Percentiles rank a stretch among this genome's conserved stretches.
phyloP scores from a whole-genome alignment of 2,329 filamentous ascomycete genomes.

The Arthrobotrys megalospora region DNA sequence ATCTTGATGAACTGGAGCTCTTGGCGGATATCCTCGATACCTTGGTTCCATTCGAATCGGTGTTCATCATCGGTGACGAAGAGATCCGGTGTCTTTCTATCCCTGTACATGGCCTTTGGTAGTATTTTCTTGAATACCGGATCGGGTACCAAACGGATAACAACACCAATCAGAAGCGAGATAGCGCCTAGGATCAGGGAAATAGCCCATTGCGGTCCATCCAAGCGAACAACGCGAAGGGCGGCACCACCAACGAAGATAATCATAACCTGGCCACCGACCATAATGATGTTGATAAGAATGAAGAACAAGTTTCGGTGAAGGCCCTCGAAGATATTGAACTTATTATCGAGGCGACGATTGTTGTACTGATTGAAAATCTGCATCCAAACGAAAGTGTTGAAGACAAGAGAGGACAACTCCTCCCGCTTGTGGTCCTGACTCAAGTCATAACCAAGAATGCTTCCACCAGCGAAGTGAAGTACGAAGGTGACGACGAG shows the following conservation, averaged over 20 bases:
- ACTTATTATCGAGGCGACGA: conserved; percentile 75
- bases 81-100: conserved; percentile 67
- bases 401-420: conserved; percentile 77
- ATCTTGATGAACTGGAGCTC: conserved; percentile 85
- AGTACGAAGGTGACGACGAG: conserved; percentile 74
- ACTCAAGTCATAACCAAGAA: conserved; percentile 70
- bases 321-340: conserved; percentile 75
- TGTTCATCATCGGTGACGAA: conserved; percentile 76
- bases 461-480: conserved; percentile 74
- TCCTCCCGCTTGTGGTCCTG: conserved; percentile 68
- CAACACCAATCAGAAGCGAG: conserved; percentile 71
- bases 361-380: conserved; percentile 77
- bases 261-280: conserved; percentile 74
- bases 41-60: conserved; percentile 78
- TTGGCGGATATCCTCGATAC: conserved; percentile 81
- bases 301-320: conserved; percentile 74
- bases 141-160: conserved; percentile 72
- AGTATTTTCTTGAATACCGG: conserved; percentile 72
- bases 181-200: conserved; percentile 71
- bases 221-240: conserved; percentile 71
- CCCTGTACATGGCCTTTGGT: conserved; percentile 58
- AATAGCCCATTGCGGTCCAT: conserved; percentile 73
- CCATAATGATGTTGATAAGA: conserved; percentile 73
- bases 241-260: conserved; percentile 73
- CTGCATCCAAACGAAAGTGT: conserved; percentile 81